Evolutionary conservation across 163 green algal genomes (phyloP), one percentile per base, ranked within the genome.

Genomic region (Chloromonas sp.): DNA sequence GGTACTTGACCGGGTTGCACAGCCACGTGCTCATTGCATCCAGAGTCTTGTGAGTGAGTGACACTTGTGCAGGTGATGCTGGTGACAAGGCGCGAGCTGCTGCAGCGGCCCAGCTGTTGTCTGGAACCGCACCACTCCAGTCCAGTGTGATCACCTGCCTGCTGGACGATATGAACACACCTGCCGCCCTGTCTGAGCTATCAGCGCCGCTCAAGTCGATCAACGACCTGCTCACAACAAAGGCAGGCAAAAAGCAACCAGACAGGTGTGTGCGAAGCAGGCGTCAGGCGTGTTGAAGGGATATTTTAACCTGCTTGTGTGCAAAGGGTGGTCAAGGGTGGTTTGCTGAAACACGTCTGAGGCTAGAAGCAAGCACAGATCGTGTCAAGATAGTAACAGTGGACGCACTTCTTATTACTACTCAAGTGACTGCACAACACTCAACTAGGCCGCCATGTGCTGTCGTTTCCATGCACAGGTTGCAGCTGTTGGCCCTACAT

Each of bases 201-300:
- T 96, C 94, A 3, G 90, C 89, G 58, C 93, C 94, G 1, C 90
- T 99, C 3, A 97, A 96, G 82, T 79, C 87, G 0, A 89, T 97
- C 61, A 99, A 99, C 84, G 97, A 99, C 84, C 89, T 99, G 66
- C 82, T 98, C 14, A 91, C 94, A 70, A 99, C 96, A 5, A 98
- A 98, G 85, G 95, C 96, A 82, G 95, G 90, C 36, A 86, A 85
- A 13, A 93, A 91, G 82, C 88, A 90, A n/a, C 83, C 86, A 0
- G 88, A 91, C 61, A 85, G 87, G 87, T 91, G 84, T 15, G 83
- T 15, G 71, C 14, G 1, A 58, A 78, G 2, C 71, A 14, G 36
- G 71, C 36, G 58, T 36, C 81, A 77, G 61, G 80, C 2, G 36
- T 8, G 2, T 61, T 36, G 58, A 13, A 83, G 1, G 11, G 14